Base-by-base conservation (phyloP, 2,329 filamentous ascomycete species). In the Cladorrhinum sp. region DNA sequence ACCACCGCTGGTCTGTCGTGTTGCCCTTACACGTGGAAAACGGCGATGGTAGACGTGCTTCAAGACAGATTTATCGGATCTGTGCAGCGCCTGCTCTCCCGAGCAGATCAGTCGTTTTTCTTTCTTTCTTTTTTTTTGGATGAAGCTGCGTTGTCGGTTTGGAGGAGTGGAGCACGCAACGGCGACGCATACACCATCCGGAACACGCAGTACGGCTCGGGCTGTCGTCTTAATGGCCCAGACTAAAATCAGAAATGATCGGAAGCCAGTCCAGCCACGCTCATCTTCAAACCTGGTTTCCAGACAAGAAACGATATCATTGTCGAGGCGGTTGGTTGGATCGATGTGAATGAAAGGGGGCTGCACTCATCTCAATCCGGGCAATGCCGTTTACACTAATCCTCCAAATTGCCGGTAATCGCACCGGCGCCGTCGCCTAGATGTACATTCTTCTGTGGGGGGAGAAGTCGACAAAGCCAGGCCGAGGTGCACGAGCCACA, bases 301-400 rank as follows among this genome's bases (percentile, higher is more conserved):
- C 36, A 6, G 13, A 32, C 29, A 32, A 32, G 36, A n/a, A 41
- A 13, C 7, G 36, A 45, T 45, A 22, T 18, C n/a, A 22, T 45
- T 45, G 16, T 45, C 18, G 41, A 41, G 32, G 27, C 12, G 24
- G 52, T 23, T 50, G 55, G 55, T 57, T 51, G 52, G 51, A 55
- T 32, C 16, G 27, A 29, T 27, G 50, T 54, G 41, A 18, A 55
- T 41, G 52, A 55, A 13, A 51, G 50, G 24, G 45, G 53, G 38
- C 51, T 55, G 52, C 32, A 45, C 51, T 51, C 29, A 60, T 60
- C 38, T 60, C 58, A 45, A 52, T 41, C 45, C 56, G 52, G 58
- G 58, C 58, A 56, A 50, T 50, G 41, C 58, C 58, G 52, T 45
- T 45, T 45, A 45, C n/a, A 41, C 27, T 32, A 32, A 36, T 45